Percentiles rank a stretch among this genome's conserved stretches.
phyloP scores from a whole-genome alignment of 441 rosid species.

The Syzygium syzygioides region DNA sequence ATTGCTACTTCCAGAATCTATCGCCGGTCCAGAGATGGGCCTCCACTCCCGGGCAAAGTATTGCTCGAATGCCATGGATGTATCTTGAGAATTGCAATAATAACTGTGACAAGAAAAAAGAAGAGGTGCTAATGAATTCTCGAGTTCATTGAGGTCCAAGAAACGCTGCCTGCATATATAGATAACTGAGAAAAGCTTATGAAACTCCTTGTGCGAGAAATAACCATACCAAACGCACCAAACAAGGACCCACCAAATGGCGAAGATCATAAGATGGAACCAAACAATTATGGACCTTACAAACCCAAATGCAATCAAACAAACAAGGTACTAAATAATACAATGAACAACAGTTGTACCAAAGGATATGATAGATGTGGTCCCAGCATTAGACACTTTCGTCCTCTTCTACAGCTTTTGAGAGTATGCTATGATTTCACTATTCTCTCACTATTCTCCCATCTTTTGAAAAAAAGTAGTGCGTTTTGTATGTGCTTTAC shows the following conservation, averaged over 20 bases:
- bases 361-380: background rate
- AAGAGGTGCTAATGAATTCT: background rate
- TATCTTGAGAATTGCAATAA: background rate
- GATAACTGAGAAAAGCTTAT: background rate
- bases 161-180: background rate
- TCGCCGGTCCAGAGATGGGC: conserved; percentile 27
- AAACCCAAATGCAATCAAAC: background rate
- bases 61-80: conserved; percentile 42
- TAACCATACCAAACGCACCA: background rate
- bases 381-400: background rate
- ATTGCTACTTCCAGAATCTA: conserved; percentile 21
- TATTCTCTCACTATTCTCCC: background rate
- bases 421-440: background rate
- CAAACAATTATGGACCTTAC: background rate
- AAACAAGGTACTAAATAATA: background rate
- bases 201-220: background rate
- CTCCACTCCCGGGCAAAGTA: conserved; percentile 48
- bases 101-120: background rate
- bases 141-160: background rate
- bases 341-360: background rate
- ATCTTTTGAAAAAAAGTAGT: background rate
- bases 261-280: background rate
- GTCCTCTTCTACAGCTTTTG: background rate
- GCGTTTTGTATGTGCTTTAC: background rate
- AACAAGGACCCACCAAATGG: background rate